These are phyloP conservation scores for Neurospora sp. DNA, from an alignment of 495 filamentous ascomycete genomes.

Conservation along the genomic window DNA sequence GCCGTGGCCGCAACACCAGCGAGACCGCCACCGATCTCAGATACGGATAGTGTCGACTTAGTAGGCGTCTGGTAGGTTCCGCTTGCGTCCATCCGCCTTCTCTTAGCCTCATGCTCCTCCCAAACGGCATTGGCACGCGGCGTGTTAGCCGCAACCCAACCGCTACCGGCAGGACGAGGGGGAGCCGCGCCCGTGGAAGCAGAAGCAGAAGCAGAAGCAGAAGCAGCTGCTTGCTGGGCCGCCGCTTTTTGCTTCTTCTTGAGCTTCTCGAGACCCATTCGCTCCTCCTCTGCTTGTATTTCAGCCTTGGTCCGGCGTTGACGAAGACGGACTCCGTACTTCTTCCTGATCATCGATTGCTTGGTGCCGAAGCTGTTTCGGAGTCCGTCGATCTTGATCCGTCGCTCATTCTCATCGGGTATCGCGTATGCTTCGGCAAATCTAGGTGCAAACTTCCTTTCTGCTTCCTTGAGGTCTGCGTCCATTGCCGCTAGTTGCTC, in stretches of 20 bases:
- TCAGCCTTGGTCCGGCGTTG: constrained; percentile 33
- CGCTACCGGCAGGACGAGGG: constrained; percentile 6
- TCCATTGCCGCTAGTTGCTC: constrained; percentile 15
- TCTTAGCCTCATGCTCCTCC: constrained; percentile 22
- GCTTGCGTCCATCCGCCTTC: constrained; percentile 13
- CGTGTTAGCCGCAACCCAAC: constrained; percentile 23
- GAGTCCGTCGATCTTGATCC: constrained; percentile 27
- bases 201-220: not conserved
- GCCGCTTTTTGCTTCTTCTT: not conserved
- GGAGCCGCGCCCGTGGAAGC: constrained; percentile 4
- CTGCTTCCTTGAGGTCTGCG: constrained; percentile 28
- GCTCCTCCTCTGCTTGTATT: constrained; percentile 29
- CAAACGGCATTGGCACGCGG: constrained; percentile 7
- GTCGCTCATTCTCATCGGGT: constrained; percentile 21
- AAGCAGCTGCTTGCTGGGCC: constrained; percentile 9
- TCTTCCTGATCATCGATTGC: constrained; percentile 38
- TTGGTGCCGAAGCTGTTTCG: constrained; percentile 38
- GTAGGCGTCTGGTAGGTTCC: constrained; percentile 15
- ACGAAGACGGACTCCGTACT: constrained; percentile 37
- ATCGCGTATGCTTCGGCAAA: constrained; percentile 29
- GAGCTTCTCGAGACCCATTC: constrained; percentile 20
- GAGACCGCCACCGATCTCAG: constrained; percentile 21
- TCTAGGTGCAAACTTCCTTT: constrained; percentile 25
- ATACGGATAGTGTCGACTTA: constrained; percentile 20
- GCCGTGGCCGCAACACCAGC: constrained; percentile 22